Conservation (phyloP, 2,329 filamentous ascomycete genomes). For the Aspergillus aculeatinus region DNA sequence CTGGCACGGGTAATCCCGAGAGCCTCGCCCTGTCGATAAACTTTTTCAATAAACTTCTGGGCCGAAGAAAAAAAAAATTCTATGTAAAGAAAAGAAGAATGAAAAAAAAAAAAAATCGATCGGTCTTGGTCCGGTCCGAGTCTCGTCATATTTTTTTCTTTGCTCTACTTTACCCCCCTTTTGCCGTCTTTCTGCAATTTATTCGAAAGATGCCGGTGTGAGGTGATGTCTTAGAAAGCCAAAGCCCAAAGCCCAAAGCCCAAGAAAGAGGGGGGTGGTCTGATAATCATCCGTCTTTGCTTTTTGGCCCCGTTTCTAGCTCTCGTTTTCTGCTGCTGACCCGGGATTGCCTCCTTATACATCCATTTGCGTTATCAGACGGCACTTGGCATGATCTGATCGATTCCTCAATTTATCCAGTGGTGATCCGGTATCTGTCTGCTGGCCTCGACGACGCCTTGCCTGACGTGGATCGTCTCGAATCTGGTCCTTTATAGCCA, state of each 20-base stretch:
- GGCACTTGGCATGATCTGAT: neutral
- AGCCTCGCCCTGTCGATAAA: neutral
- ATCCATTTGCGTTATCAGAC: neutral
- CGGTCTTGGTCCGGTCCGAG: neutral
- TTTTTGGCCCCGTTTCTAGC: neutral
- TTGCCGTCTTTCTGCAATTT: neutral
- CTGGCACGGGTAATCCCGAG: neutral
- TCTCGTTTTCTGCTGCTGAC: neutral
- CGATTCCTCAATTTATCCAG: neutral
- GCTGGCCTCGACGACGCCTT: neutral
- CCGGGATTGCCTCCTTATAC: neutral
- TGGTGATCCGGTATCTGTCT: neutral
- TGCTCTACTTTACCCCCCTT: neutral
- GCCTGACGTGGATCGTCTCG: neutral
- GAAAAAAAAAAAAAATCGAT: neutral
- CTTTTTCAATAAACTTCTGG: neutral
- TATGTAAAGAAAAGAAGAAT: neutral
- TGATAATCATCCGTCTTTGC: neutral
- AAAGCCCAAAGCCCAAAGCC: neutral
- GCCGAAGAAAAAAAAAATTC: neutral
- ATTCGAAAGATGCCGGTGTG: neutral
- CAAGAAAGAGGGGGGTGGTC: neutral
- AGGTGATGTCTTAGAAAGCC: neutral
- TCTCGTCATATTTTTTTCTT: neutral
- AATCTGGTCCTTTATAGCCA: neutral